phyloP scores from a whole-genome alignment of 2,329 filamentous ascomycete species.

The Claviceps capensis region DNA sequence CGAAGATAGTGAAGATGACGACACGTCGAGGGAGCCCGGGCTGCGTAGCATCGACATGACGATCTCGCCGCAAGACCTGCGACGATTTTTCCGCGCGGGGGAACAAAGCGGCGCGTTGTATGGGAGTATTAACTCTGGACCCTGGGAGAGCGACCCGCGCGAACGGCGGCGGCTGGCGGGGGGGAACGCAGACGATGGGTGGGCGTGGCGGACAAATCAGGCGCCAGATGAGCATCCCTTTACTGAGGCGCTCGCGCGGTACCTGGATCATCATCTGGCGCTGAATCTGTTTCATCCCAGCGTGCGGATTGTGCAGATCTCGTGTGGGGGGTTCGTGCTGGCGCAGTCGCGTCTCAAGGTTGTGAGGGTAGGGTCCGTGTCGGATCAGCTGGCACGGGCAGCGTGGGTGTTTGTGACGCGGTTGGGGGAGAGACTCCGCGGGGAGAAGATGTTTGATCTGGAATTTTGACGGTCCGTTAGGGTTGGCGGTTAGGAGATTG shows the following conservation, averaged over 20 bases:
- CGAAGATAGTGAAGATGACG: constrained; percentile 9
- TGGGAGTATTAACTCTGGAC: constrained; percentile 4
- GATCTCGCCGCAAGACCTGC: constrained; percentile 33
- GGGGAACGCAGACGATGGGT: constrained; percentile 35
- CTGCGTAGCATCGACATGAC: constrained; percentile 37
- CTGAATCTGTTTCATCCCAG: constrained; percentile 41
- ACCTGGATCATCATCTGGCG: constrained; percentile 38
- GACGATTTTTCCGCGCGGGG: constrained; percentile 31
- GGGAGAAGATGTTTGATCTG: constrained; percentile 10
- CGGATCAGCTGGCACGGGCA: constrained; percentile 18
- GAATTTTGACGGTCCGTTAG: not conserved
- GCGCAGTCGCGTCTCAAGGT: constrained; percentile 40
- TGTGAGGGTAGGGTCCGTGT: constrained; percentile 17
- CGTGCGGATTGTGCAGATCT: constrained; percentile 38
- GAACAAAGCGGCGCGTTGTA: constrained; percentile 6
- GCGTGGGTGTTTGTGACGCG: constrained; percentile 25
- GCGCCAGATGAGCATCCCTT: constrained; percentile 25
- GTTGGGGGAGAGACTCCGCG: constrained; percentile 20
- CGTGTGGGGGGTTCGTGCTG: constrained; percentile 41
- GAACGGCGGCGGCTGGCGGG: constrained; percentile 34
- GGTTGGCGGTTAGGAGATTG: not conserved
- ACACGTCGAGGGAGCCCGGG: constrained; percentile 12
- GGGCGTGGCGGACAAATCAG: constrained; percentile 29
- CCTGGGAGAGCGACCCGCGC: constrained; percentile 20
- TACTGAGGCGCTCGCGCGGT: constrained; percentile 33